These are phyloP conservation scores for Penicillium cosmopolitanum DNA, from an alignment of 495 filamentous ascomycete genomes.

Conservation along the genomic window DNA sequence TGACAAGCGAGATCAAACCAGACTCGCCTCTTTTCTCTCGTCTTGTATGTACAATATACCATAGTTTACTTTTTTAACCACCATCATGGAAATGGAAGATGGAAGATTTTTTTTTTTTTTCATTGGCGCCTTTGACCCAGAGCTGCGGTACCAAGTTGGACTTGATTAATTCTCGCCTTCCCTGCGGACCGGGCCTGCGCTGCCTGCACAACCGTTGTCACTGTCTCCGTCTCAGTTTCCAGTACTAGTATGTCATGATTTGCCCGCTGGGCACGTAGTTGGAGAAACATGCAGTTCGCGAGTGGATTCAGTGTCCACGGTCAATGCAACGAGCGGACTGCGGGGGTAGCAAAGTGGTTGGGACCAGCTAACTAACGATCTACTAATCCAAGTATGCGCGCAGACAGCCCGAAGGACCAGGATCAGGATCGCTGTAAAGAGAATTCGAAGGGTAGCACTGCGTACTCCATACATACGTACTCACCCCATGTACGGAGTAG, in stretches of 20 bases:
- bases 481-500: too few relatives aligned
- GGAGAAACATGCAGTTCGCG: too few relatives aligned
- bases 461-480: too few relatives aligned
- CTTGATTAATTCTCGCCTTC: not conserved
- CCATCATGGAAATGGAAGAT: too few relatives aligned
- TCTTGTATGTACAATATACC: too few relatives aligned
- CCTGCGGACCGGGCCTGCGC: not conserved
- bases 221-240: not conserved
- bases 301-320: not conserved
- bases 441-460: not conserved
- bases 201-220: conserved; percentile 21
- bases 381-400: too few relatives aligned
- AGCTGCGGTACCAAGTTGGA: not conserved
- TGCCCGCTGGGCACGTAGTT: not conserved
- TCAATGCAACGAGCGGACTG: not conserved
- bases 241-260: not conserved
- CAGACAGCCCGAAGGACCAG: not conserved
- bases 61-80: too few relatives aligned
- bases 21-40: too few relatives aligned
- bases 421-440: not conserved
- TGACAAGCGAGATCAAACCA: too few relatives aligned
- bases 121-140: not conserved
- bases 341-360: too few relatives aligned
- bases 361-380: too few relatives aligned
- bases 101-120: too few relatives aligned